These are phyloP conservation scores for Fusarium sp. DNA, from an alignment of 2,329 filamentous ascomycete genomes.

Conservation along the genomic window DNA sequence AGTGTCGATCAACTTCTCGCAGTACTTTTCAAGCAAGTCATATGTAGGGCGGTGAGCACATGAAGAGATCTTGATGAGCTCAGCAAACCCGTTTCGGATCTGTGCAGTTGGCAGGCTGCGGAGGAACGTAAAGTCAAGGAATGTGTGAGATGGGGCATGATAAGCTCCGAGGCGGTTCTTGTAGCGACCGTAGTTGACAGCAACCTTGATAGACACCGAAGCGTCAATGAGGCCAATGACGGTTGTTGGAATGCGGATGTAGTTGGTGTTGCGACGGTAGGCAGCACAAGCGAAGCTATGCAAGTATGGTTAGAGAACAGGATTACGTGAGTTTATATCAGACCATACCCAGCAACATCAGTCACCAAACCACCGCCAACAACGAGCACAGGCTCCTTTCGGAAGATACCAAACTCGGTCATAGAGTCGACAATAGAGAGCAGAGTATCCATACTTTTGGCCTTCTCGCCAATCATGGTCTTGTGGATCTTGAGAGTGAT, in stretches of 20 bases:
- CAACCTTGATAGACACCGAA: slow-evolving; percentile 84
- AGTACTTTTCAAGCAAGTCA: slow-evolving; percentile 77
- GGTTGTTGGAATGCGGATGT: slow-evolving; percentile 81
- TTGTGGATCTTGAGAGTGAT: slow-evolving; percentile 77
- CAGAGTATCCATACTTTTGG: slow-evolving; percentile 80
- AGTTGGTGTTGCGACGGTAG: slow-evolving; percentile 82
- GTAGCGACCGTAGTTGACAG: slow-evolving; percentile 83
- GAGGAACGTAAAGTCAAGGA: slow-evolving; percentile 82
- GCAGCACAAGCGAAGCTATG: slow-evolving; percentile 78
- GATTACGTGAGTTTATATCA: neutral
- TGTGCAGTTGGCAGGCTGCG: slow-evolving; percentile 77
- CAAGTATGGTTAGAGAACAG: neutral
- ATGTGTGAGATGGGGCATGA: slow-evolving; percentile 80
- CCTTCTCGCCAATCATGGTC: slow-evolving; percentile 83
- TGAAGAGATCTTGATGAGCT: slow-evolving; percentile 83
- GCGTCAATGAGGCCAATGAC: slow-evolving; percentile 84
- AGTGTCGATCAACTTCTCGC: slow-evolving; percentile 76
- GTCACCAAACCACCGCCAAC: slow-evolving; percentile 80
- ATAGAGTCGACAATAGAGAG: slow-evolving; percentile 81
- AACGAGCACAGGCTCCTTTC: slow-evolving; percentile 78
- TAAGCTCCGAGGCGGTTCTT: slow-evolving; percentile 83
- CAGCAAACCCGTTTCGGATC: slow-evolving; percentile 81
- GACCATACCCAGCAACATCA: slow-evolving; percentile 79
- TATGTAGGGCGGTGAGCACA: slow-evolving; percentile 78
- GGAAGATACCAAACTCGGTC: slow-evolving; percentile 80